Evolutionary conservation across 192 early-diverging fungal species (phyloP), one percentile per base, ranked within the genome.

Genomic region (Linnemannia schmuckeri): DNA sequence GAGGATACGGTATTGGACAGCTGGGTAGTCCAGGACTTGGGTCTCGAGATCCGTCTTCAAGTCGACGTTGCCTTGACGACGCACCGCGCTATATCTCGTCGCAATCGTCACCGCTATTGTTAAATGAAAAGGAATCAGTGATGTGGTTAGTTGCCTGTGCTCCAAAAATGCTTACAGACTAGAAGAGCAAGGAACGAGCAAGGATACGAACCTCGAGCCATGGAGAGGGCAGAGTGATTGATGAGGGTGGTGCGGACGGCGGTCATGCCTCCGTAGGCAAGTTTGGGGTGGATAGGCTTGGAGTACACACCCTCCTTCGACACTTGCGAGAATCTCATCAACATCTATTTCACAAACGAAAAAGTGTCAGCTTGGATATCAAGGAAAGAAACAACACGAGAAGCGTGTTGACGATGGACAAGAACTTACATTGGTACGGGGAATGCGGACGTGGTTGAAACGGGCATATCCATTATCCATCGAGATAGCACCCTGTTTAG

Each of bases 401-500:
- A 78, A 27, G 47, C 30, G 17, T 13, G 57, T 15, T n/a, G 17
- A 72, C 22, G 1, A 41, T 38, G 20, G 20, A 1, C 6, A 20
- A n/a, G 33, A 33, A 61, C 79, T 71, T 81, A 98, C 94, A 79
- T 96, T 92, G 73, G 92, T 89, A 61, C 94, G 94, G 13, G 97
- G 96, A 79, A 97, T 94, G 40, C 94, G 95, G 72, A 94, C 93
- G 63, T 93, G 92, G 79, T 96, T 91, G 77, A 97, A 96, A 78
- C 95, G 88, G 35, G 97, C 89, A 87, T 95, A 97, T 27, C 97
- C 97, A 80, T 97, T 97, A 90, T 97, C 97, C 79, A 96, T 93
- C 9, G 92, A 81, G 73, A 96, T 95, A 88, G 94, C 95, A 18
- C 97, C 97, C 70, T 96, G 94, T 90, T 97, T 97, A 30, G 96